Evolutionary conservation across 202 grass and related monocot species (phyloP), one percentile per base, ranked within the genome.

Genomic region (Eragrostis tef): DNA sequence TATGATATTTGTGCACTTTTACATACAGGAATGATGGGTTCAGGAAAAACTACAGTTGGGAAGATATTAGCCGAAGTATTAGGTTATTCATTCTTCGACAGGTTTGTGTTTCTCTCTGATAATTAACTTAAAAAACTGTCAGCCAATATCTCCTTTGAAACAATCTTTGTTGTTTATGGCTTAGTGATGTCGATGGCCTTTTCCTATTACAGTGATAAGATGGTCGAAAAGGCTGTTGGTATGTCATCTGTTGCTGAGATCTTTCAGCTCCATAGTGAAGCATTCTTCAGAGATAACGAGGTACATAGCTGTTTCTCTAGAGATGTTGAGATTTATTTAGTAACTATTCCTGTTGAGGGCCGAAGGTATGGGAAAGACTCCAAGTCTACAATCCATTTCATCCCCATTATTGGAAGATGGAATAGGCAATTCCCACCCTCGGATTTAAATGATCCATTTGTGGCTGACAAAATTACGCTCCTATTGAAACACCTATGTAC

Each of bases 271-370:
- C 87, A 90, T 13, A 99, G 90, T 67, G 96, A 99, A 86, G 83
- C 90, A 80, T 99, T 99, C 87, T 99, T 99, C 87, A 93, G 93
- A 90, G 93, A 99, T 64, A 99, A 91, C 67, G 96, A 99, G 93
- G 96, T 96, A 76, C 27, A 79, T 54, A 24, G 47, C 50, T 54
- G 43, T 78, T 80, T 82, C 11, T 79, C 53, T 84, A 56, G 31
- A 79, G 2, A 69, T 26, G 71, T 56, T 64, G 36, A 27, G 6
- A 47, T 74, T n/a, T 63, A 76, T 47, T 29, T 36, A 21, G 51
- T 39, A 8, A 8, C 66, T 27, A 11, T 24, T 59, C 43, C 46
- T 86, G 62, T 11, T 10, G 1, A 70, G 6, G 52, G 27, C 39
- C 56, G 21, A 64, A 64, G 31, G 53, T 36, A 27, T 71, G 60